These are phyloP conservation scores for Trichoderma simmonsii DNA, from an alignment of 2,329 filamentous ascomycete species.

Conservation along the genomic window DNA sequence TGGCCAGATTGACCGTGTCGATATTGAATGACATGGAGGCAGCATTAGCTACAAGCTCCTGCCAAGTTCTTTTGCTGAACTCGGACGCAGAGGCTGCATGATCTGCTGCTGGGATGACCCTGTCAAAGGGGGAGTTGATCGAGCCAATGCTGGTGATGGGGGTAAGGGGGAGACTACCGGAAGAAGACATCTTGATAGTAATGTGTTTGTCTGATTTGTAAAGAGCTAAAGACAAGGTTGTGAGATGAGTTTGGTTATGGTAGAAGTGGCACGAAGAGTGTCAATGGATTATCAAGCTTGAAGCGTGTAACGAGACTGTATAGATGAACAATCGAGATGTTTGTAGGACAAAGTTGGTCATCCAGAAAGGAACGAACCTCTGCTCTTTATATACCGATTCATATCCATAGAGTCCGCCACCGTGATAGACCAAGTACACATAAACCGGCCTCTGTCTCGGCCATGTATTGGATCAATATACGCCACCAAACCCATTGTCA, in stretches of 20 bases:
- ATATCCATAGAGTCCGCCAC: not conserved
- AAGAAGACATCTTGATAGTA: not conserved
- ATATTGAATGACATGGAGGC: not conserved
- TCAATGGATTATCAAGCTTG: not conserved
- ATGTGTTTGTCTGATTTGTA: not conserved
- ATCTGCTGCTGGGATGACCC: not conserved
- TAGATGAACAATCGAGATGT: not conserved
- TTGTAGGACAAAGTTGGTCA: not conserved
- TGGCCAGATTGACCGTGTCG: not conserved
- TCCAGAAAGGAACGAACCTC: not conserved
- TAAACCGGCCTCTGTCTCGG: not conserved
- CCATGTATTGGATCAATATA: not conserved
- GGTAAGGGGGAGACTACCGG: not conserved
- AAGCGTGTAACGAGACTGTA: not conserved
- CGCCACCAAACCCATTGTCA: not conserved
- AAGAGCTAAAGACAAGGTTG: not conserved
- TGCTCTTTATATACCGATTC: not conserved
- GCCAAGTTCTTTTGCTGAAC: not conserved
- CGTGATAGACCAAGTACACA: not conserved
- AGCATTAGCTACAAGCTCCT: not conserved
- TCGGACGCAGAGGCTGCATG: not conserved
- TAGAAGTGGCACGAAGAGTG: not conserved
- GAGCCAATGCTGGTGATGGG: constrained; percentile 3
- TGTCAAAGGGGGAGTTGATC: not conserved
- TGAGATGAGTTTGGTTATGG: not conserved